Evolutionary conservation across 1,284 basidiomycete species (phyloP).

Genomic region (Omphalotus olearius): DNA sequence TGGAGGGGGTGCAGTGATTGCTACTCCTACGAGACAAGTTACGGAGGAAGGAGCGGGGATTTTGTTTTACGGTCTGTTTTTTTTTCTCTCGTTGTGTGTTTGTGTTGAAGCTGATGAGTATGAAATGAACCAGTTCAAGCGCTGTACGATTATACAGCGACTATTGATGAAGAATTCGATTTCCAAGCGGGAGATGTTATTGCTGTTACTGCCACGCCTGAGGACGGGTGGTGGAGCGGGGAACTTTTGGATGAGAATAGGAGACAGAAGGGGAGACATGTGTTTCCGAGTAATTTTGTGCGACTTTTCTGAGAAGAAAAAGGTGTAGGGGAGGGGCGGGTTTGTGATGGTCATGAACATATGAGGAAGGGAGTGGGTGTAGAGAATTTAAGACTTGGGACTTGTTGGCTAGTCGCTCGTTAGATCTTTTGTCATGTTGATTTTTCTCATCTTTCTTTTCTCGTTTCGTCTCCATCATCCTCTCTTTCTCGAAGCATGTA

Average conservation of each 20-base stretch:
- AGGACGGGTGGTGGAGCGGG: constrained; percentile 76
- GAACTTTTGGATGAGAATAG: constrained; percentile 82
- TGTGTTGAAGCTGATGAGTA: constrained; percentile 72
- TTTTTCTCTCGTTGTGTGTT: not conserved
- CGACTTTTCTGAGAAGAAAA: constrained; percentile 50
- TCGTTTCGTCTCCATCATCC: too few species aligned
- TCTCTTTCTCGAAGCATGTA: too few species aligned
- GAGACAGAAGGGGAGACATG: constrained; percentile 72
- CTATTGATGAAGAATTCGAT: constrained; percentile 87
- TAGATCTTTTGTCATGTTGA: too few species aligned
- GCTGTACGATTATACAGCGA: constrained; percentile 59
- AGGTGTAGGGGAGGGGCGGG: not conserved
- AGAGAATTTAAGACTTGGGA: too few species aligned
- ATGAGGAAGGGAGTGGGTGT: too few species aligned
- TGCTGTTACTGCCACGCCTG: constrained; percentile 71
- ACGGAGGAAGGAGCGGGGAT: constrained; percentile 10
- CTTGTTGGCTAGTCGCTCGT: too few species aligned
- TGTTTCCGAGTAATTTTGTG: constrained; percentile 93
- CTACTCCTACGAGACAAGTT: constrained; percentile 53
- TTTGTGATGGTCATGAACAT: too few species aligned
- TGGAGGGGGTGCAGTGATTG: constrained; percentile 92
- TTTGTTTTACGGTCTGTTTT: constrained; percentile 19
- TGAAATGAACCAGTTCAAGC: constrained; percentile 26
- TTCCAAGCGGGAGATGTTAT: constrained; percentile 93
- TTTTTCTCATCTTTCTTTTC: too few species aligned